Percentiles rank a stretch among this genome's conserved stretches.
Conservation (phyloP, 2,329 filamentous ascomycete species). For the Ceratocystis harringtonii region DNA sequence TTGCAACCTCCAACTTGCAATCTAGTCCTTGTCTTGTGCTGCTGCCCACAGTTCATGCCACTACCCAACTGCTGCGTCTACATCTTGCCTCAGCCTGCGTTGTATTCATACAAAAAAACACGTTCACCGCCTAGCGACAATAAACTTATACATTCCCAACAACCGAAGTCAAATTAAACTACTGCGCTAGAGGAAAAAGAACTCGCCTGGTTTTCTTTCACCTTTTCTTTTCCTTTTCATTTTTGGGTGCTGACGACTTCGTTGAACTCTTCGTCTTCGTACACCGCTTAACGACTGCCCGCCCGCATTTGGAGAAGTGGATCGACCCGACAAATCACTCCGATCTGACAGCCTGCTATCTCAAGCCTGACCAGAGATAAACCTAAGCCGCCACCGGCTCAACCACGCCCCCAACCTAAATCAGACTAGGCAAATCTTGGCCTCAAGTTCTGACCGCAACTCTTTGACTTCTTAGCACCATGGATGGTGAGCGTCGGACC, state of each 20-base stretch:
- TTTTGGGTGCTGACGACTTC: no score
- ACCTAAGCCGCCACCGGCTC: background rate
- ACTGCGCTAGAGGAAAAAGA: background rate
- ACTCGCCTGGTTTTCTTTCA: no score
- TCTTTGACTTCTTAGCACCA: background rate
- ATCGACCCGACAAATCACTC: background rate
- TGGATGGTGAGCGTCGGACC: conserved; percentile 15
- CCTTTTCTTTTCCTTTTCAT: no score
- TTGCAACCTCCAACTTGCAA: background rate
- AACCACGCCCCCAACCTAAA: background rate
- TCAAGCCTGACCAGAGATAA: background rate
- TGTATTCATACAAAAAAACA: no score
- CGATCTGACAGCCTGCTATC: background rate
- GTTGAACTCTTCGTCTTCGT: no score
- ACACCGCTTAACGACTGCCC: background rate
- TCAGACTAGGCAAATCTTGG: background rate
- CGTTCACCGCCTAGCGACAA: no score
- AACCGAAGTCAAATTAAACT: conserved; percentile 6
- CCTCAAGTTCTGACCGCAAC: background rate
- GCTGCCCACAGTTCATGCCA: no score
- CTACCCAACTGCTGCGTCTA: no score
- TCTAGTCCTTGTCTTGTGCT: background rate
- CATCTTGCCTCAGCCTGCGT: no score
- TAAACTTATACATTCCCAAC: background rate
- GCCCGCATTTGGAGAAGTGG: background rate